Percentiles rank a stretch among this genome's conserved stretches.
phyloP scores from a whole-genome alignment of 805 yeast species.

The Suhomyces vadensis region DNA sequence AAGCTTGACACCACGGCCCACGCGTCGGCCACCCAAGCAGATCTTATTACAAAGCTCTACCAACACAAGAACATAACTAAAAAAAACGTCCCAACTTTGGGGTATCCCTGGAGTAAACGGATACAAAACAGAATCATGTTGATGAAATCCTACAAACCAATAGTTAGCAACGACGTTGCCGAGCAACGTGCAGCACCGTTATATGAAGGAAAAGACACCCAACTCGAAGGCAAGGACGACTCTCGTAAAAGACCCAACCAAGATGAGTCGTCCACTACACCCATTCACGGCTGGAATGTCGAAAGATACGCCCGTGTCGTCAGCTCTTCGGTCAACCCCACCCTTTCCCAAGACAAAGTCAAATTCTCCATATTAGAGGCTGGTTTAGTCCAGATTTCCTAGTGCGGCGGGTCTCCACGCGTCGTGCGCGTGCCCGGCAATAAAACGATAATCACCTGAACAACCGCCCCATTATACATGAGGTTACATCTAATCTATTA shows the following conservation, averaged over 20 bases:
- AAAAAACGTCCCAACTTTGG: conserved; percentile 32
- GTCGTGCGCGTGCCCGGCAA: conserved; percentile 6
- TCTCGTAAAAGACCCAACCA: not conserved
- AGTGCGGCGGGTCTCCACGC: not conserved
- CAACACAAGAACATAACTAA: conserved; percentile 13
- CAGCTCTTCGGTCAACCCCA: conserved; percentile 12
- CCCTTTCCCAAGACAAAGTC: conserved; percentile 11
- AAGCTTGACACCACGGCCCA: not conserved
- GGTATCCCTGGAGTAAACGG: conserved; percentile 33
- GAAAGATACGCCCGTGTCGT: conserved; percentile 27
- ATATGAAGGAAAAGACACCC: too few species aligned
- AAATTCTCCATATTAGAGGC: conserved; percentile 18
- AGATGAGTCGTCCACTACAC: conserved; percentile 4
- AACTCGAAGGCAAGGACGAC: too few species aligned
- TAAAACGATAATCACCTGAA: conserved; percentile 19
- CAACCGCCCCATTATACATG: conserved; percentile 7
- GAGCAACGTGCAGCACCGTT: not conserved
- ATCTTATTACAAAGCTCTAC: conserved; percentile 2
- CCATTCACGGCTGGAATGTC: conserved; percentile 27
- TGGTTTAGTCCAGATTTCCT: conserved; percentile 1
- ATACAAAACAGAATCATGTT: conserved; percentile 27
- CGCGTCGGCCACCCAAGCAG: not conserved
- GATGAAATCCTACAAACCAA: conserved; percentile 31
- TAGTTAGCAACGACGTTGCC: conserved; percentile 4
- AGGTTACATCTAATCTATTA: not conserved